These are phyloP conservation scores for Fusarium praegraminearum DNA, from an alignment of 2,329 filamentous ascomycete genomes.

Conservation along the genomic window DNA sequence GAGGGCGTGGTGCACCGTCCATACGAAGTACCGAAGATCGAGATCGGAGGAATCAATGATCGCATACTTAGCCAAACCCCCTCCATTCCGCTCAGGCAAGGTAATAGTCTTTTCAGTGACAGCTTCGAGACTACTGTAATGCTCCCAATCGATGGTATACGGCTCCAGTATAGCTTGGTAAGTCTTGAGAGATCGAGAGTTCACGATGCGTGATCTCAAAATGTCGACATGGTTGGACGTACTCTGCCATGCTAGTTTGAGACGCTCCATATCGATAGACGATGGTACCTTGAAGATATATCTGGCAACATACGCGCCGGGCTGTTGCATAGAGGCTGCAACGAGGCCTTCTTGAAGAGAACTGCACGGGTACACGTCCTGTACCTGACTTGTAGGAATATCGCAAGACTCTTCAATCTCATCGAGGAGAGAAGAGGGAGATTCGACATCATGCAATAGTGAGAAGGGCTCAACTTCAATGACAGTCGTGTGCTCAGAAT, in stretches of 20 bases:
- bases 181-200: conserved; percentile 22
- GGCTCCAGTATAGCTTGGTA: conserved; percentile 37
- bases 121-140: conserved; percentile 4
- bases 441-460: conserved; percentile 5
- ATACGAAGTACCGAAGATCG: conserved; percentile 25
- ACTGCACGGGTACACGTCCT: conserved; percentile 36
- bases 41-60: conserved; percentile 3
- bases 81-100: conserved; percentile 34
- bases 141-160: conserved; percentile 22
- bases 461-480: conserved; percentile 4
- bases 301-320: conserved; percentile 39
- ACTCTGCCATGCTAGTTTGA: conserved; percentile 43
- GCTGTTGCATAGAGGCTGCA: conserved; percentile 30
- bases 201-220: conserved; percentile 44
- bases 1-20: conserved; percentile 39
- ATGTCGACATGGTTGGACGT: conserved; percentile 38
- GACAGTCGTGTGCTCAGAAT: background rate
- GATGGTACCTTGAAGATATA: conserved; percentile 37
- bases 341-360: conserved; percentile 40
- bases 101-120: background rate
- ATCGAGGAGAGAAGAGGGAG: conserved; percentile 7
- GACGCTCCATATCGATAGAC: conserved; percentile 2
- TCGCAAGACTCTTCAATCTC: conserved; percentile 29
- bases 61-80: conserved; percentile 13
- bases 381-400: conserved; percentile 14